phyloP scores from a whole-genome alignment of 805 yeast species.

The Ogataea salicorniae region DNA sequence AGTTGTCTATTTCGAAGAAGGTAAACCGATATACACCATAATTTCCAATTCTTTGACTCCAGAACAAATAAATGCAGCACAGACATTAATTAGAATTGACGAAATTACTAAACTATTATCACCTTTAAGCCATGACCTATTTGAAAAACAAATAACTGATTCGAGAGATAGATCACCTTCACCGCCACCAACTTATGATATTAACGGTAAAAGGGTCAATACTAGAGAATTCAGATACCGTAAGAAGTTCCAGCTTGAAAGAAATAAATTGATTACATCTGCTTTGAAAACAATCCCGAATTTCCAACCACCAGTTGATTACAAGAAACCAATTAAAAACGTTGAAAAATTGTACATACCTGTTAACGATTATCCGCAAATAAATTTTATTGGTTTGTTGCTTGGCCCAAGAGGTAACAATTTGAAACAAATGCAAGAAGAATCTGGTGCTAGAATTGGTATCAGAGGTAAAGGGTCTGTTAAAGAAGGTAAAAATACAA shows the following conservation, averaged over 20 bases:
- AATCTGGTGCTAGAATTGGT: conserved; percentile 85
- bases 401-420: conserved; percentile 97
- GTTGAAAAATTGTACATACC: conserved; percentile 84
- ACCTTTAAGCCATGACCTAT: conserved; percentile 47
- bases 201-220: conserved; percentile 75
- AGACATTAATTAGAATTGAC: conserved; percentile 65
- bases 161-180: conserved; percentile 59
- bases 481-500: conserved; percentile 74
- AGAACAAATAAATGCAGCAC: conserved; percentile 79
- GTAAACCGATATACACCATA: conserved; percentile 11
- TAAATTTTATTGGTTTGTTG: conserved; percentile 86
- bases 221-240: conserved; percentile 69
- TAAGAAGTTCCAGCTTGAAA: conserved; percentile 65
- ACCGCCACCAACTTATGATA: conserved; percentile 90
- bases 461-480: conserved; percentile 95
- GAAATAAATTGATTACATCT: conserved; percentile 70
- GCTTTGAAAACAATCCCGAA: conserved; percentile 71
- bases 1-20: conserved; percentile 9
- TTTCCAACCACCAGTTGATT: conserved; percentile 76
- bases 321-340: conserved; percentile 56
- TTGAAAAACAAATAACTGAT: conserved; percentile 18
- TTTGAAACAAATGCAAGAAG: conserved; percentile 68
- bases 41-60: conserved; percentile 40
- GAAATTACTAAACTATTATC: conserved; percentile 65
- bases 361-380: conserved; percentile 78